These are phyloP conservation scores for Cucumis hystrix DNA, from an alignment of 306 rosid species.

Conservation along the genomic window DNA sequence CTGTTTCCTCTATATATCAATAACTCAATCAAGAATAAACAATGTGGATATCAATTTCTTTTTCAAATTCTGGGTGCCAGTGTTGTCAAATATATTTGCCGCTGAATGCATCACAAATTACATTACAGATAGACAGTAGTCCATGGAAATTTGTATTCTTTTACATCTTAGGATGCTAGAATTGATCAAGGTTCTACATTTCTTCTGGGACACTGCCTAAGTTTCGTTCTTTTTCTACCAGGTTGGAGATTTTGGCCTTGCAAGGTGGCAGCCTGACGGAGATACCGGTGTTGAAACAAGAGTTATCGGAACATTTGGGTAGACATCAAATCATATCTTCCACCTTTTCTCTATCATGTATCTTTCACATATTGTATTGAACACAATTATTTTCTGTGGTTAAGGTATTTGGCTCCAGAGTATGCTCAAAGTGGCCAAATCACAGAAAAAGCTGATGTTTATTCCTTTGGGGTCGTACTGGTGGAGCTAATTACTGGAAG, in stretches of 20 bases:
- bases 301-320: slow-evolving; percentile 99
- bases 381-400: slow-evolving; percentile 7
- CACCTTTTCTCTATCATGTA: not conserved
- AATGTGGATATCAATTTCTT: not conserved
- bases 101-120: not conserved
- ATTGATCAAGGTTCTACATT: not conserved
- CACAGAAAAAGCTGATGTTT: slow-evolving; percentile 95
- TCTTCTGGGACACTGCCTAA: not conserved
- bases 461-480: slow-evolving; percentile 90
- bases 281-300: slow-evolving; percentile 91
- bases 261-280: slow-evolving; percentile 99
- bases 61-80: not conserved
- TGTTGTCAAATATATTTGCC: not conserved
- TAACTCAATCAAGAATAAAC: not conserved
- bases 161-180: not conserved
- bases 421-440: slow-evolving; percentile 98
- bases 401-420: slow-evolving; percentile 94
- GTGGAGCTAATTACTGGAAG: slow-evolving; percentile 91
- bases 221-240: slow-evolving; percentile 16
- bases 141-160: not conserved
- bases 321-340: slow-evolving; percentile 5
- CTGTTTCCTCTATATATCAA: not conserved
- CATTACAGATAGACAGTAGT: not conserved
- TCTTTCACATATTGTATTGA: slow-evolving; percentile 4
- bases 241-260: slow-evolving; percentile 99